Base-by-base conservation (phyloP, 2,329 filamentous ascomycete genomes). In the Fusarium sp. region DNA sequence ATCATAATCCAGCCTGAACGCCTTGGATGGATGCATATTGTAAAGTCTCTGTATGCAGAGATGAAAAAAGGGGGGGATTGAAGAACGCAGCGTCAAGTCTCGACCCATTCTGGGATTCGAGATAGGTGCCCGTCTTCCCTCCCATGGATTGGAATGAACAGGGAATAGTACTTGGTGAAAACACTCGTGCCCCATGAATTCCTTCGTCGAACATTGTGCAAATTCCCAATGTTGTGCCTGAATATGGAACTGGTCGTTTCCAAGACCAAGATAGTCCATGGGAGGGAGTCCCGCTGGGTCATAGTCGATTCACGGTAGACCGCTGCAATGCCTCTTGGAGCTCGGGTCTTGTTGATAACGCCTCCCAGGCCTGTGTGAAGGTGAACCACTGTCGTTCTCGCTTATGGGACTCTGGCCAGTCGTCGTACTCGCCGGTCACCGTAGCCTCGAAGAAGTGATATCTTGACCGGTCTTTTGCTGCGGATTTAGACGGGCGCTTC, bases 331-430 rank as follows among this genome's bases (percentile, higher is more conserved):
- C 96, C 78, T 97, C 92, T 68, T 95, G 83, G 61, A 99, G 84
- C 84, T 98, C 96, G 3, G 95, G 95, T 58, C 96, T 87, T 64
- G 88, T 86, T 70, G 88, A 86, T 74, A 99, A 83, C 48, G 90
- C 89, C 71, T 92, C 89, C 68, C 88, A 88, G n/a, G 96, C 96
- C 79, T 96, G 89, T 50, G 86, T 81, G 78, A 93, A 97, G 51
- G 89, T 90, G 79, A 97, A 93, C 96, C 96, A 99, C 78, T 91
- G 88, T 63, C 96, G 89, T 78, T 90, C 90, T 75, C 96, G 88
- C 85, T 97, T 98, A 80, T 97, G 89, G 83, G 87, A 91, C 83
- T 99, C 96, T 2, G 96, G 96, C 96, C 96, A 99, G 60, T 94
- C 89, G 17, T 85, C 83, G 79, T 96, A 92, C 81, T 97, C 93